Evolutionary conservation across 1,284 basidiomycete genomes (phyloP), one percentile per base, ranked within the genome.

Genomic region (Boletus semigastroideus): DNA sequence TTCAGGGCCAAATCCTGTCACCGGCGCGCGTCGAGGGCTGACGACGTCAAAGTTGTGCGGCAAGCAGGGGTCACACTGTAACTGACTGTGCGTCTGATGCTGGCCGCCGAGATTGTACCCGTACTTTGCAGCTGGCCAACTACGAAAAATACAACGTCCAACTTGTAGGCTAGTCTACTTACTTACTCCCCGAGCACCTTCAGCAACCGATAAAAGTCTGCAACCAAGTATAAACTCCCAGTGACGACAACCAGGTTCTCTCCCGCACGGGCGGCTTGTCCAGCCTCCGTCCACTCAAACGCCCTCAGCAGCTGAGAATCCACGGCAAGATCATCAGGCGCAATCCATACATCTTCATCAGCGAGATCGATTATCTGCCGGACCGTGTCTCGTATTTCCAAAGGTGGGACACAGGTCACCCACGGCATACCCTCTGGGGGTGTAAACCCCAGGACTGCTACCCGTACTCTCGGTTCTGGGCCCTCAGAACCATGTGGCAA

Each of bases 191-290:
- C 50, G 12, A 67, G 53, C 27, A 30, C 9, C 46, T 48, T 43
- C 37, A 64, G 27, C 46, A 87, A 59, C 51, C 92, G 75, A 74
- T 94, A 95, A 52, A 92, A 83, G 73, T 96, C 94, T 16, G 92
- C 92, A 3, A 93, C 89, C 42, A 95, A 79, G 71, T 96, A 97
- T 61, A 96, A 67, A 68, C 94, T 97, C 22, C 94, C 94, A n/a
- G 91, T 87, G 1, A 95, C 65, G 7, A 94, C 79, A 0, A 87
- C 77, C 52, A 90, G 61, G 25, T 73, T 71, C 61, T 63, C 54
- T 47, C 53, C 47, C 47, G 49, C 12, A 42, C 34, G 28, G 27
- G 46, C 25, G 46, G 46, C 41, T 14, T 50, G 59, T 37, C 28
- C 41, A 14, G 48, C 40, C 27, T 73, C 70, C 20, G 74, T 71